These are phyloP conservation scores for Rosa lucieae DNA, from an alignment of 306 rosid species.

Conservation along the genomic window DNA sequence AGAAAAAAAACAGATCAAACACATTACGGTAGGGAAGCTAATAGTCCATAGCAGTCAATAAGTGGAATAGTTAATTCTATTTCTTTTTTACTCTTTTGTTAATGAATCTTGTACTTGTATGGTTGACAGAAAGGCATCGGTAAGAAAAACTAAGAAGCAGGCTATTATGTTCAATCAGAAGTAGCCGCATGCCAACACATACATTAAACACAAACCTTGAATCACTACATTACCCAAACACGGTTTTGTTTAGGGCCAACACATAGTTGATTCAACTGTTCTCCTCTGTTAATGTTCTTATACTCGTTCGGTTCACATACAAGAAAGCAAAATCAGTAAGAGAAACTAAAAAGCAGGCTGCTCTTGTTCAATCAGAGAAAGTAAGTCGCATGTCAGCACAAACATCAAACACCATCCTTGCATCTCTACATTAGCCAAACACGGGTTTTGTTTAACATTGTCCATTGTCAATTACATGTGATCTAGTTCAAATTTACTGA, in stretches of 20 bases:
- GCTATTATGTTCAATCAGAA: not conserved
- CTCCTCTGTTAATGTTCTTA: not conserved
- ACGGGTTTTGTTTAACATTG: not conserved
- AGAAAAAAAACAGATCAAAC: not conserved
- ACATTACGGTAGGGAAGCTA: conserved; percentile 7
- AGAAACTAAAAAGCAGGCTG: too few species aligned
- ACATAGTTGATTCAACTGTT: not conserved
- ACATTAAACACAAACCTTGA: not conserved
- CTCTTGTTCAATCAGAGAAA: too few species aligned
- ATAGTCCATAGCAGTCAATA: conserved; percentile 7
- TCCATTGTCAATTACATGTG: not conserved
- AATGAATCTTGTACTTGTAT: not conserved
- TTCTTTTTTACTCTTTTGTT: not conserved
- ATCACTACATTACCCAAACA: not conserved
- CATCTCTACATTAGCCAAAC: not conserved
- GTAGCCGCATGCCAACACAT: not conserved
- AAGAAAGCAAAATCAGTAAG: too few species aligned
- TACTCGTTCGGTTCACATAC: not conserved
- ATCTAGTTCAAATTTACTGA: not conserved
- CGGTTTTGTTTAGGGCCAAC: not conserved
- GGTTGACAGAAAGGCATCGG: not conserved
- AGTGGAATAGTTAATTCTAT: not conserved
- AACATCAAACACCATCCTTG: not conserved
- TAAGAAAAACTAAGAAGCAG: not conserved
- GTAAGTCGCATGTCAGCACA: not conserved